Base-by-base conservation (phyloP, 2,329 filamentous ascomycete species). In the Trichoderma cornu-damae region DNA sequence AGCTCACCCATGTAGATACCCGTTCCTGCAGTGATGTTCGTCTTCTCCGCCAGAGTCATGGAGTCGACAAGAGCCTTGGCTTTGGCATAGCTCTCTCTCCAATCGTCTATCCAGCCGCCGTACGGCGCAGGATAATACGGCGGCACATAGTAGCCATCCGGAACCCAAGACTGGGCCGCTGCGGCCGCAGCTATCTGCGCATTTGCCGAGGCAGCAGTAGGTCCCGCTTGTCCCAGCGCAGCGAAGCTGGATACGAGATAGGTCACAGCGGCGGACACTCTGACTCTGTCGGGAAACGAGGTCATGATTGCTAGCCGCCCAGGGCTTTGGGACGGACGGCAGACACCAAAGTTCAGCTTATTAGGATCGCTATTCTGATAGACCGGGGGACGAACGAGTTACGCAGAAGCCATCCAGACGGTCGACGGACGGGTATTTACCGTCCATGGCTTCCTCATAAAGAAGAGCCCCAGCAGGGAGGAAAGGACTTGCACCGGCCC, bases 41-140 rank as follows among this genome's bases (percentile, higher is more conserved):
- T 85, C 73, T 92, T 93, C 69, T 92, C 89, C 2, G 87, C 88
- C 57, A 93, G 71, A 0, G 88, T 92, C 88, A 93, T 89, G 47
- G 83, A 80, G 53, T 83, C 81, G 14, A 93, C 88, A 12, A 92
- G 70, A 3, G 75, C 70, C 58, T 84, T 78, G 1, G 89, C 89
- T 65, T 88, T 90, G 52, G 73, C 73, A 66, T 91, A 93, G 63
- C 87, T 86, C 16, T 81, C 80, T 20, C 75, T 75, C 89, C 89
- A 93, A 58, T 81, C 80, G 5, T 79, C 72, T 0, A 79, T 73
- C 85, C 88, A 91, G 37, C 88, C 89, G 49, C 87, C 87, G 51
- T 84, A 80, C 0, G 87, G 88, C 7, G 87, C 76, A 18, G 88
- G 88, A 68, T 90, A 91, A 68, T 87, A 90, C 1, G 80, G 68